Evolutionary conservation across 176 grass and related monocot species (phyloP).

Genomic region (Hsuehochloa calcarea): DNA sequence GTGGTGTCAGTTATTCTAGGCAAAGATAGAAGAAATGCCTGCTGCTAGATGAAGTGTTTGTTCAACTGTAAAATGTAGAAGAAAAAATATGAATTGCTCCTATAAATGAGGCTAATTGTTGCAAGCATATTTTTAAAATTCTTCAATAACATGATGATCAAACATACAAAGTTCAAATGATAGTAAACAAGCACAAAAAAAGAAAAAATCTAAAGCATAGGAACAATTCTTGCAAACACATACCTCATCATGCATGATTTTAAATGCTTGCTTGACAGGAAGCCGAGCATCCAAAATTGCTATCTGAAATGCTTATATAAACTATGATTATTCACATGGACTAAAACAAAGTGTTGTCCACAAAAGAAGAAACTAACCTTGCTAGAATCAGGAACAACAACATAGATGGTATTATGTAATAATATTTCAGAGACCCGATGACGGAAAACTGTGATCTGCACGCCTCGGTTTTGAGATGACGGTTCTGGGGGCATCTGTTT

Average conservation of each 20-base stretch:
- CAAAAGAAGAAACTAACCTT: conserved; percentile 52
- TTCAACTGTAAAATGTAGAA: conserved; percentile 7
- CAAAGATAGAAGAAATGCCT: conserved; percentile 13
- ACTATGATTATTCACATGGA: conserved; percentile 16
- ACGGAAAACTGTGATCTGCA: conserved; percentile 47
- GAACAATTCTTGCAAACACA: conserved; percentile 18
- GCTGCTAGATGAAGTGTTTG: conserved; percentile 2
- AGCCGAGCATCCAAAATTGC: conserved; percentile 56
- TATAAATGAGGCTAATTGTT: background rate
- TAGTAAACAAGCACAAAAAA: conserved; percentile 10
- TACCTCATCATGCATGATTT: conserved; percentile 75
- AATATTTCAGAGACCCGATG: conserved; percentile 47
- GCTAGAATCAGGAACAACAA: conserved; percentile 61
- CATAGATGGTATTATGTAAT: conserved; percentile 64
- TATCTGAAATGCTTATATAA: conserved; percentile 48
- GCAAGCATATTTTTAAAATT: background rate
- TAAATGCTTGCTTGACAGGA: conserved; percentile 70
- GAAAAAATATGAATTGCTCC: background rate
- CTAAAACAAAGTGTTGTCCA: conserved; percentile 7
- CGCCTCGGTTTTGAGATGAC: conserved; percentile 31
- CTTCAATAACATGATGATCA: background rate
- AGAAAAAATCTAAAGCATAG: background rate
- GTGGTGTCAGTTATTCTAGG: background rate
- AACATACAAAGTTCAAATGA: conserved; percentile 4
- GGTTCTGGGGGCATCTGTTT: conserved; percentile 49